A percentile compares a stretch with the other conserved stretches of the same genome.
These are phyloP conservation scores for Mortierella sp. DNA, from an alignment of 371 early-diverging fungal species.

Conservation along the genomic window DNA sequence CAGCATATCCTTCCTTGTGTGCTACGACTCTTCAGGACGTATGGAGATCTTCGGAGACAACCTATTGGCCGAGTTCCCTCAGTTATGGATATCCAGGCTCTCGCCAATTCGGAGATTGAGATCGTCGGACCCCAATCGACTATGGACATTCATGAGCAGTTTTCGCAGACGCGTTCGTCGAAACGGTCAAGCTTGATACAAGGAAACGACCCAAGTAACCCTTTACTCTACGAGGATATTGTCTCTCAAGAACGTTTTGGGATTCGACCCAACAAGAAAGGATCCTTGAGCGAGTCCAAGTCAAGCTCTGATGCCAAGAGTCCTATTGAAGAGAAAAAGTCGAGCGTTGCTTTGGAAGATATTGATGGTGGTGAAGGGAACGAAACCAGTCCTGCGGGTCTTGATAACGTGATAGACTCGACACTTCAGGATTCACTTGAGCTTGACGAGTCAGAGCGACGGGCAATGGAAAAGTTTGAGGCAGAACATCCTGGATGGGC, in stretches of 20 bases:
- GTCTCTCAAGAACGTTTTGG: conserved; percentile 35
- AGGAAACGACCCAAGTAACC: not conserved
- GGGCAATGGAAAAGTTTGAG: conserved; percentile 40
- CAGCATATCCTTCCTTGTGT: no score
- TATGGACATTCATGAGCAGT: conserved; percentile 65
- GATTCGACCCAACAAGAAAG: conserved; percentile 14
- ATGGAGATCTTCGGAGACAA: conserved; percentile 64
- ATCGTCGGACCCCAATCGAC: conserved; percentile 65
- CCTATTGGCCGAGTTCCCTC: conserved; percentile 71
- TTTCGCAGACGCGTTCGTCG: conserved; percentile 40
- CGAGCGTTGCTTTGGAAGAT: conserved; percentile 1
- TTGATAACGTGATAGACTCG: no score
- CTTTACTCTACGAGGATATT: conserved; percentile 7
- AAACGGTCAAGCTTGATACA: conserved; percentile 14
- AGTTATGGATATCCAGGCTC: conserved; percentile 62
- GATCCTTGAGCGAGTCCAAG: no score
- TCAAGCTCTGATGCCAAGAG: no score
- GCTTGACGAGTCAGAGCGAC: conserved; percentile 40
- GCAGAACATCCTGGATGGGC: conserved; percentile 58
- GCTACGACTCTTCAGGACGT: conserved; percentile 52
- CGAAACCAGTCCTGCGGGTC: no score
- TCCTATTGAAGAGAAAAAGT: no score
- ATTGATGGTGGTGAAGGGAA: conserved; percentile 12
- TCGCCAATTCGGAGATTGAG: conserved; percentile 57
- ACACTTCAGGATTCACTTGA: not conserved